Conservation (phyloP, 352 stramenopile species). For the Phytophthora tubulina region DNA sequence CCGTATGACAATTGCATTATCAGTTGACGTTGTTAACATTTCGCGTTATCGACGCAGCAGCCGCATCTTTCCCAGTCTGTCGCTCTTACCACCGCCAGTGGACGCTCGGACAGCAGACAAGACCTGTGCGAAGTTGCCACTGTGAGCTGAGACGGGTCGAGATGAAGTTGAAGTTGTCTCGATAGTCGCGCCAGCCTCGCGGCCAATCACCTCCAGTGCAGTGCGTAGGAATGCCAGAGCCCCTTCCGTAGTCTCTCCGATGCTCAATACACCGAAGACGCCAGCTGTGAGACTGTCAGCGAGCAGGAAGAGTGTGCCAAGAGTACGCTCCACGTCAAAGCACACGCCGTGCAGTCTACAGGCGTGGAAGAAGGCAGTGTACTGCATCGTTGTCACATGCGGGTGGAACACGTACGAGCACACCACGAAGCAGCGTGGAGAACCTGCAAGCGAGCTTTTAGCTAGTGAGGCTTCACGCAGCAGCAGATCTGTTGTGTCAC, state of each 20-base stretch:
- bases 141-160: slow-evolving; percentile 25
- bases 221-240: slow-evolving; percentile 70
- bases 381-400: slow-evolving; percentile 81
- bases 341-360: slow-evolving; percentile 90
- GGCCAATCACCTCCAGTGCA: slow-evolving; percentile 79
- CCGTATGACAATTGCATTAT: no score
- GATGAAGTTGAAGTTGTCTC: slow-evolving; percentile 26
- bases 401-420: slow-evolving; percentile 85
- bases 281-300: slow-evolving; percentile 84
- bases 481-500: slow-evolving; percentile 18
- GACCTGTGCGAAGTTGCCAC: slow-evolving; percentile 72
- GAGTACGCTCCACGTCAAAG: slow-evolving; percentile 77
- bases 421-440: slow-evolving; percentile 69
- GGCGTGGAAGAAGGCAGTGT: slow-evolving; percentile 88
- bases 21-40: no score
- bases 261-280: slow-evolving; percentile 76
- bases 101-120: slow-evolving; percentile 60
- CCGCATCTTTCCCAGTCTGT: slow-evolving; percentile 55
- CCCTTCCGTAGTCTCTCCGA: slow-evolving; percentile 58
- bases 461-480: slow-evolving; percentile 39
- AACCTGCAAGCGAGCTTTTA: slow-evolving; percentile 22
- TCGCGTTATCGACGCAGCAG: slow-evolving; percentile 8
- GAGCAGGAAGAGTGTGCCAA: slow-evolving; percentile 82
- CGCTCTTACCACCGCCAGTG: slow-evolving; percentile 48
- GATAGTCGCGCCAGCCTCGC: slow-evolving; percentile 63